A percentile compares a stretch with the other conserved stretches of the same genome.
phyloP scores from a whole-genome alignment of 1,139 yeast genomes.

The Saccharomycopsis hybrid region DNA sequence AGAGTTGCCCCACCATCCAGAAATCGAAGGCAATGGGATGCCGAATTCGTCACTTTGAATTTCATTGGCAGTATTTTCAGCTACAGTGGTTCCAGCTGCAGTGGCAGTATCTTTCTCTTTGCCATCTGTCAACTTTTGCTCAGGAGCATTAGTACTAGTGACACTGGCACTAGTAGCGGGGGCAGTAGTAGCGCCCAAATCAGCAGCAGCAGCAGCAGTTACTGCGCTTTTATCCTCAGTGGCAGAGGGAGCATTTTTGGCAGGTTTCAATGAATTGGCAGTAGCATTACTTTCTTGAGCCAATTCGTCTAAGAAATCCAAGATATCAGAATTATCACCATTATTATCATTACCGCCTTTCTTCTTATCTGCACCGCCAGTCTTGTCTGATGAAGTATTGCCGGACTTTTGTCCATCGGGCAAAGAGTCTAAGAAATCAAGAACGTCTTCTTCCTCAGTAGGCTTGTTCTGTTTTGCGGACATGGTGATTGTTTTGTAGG shows the following conservation, averaged over 20 bases:
- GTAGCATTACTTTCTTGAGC: conserved; percentile 35
- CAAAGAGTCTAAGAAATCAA: conserved; percentile 82
- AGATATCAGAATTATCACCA: conserved; percentile 69
- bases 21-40: conserved; percentile 54
- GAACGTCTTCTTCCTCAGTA: conserved; percentile 78
- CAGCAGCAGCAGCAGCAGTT: background rate
- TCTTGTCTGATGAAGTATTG: background rate
- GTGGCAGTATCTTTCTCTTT: no score
- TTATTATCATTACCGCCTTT: conserved; percentile 22
- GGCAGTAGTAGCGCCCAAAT: background rate
- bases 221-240: conserved; percentile 21
- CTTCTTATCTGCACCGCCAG: no score
- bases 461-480: conserved; percentile 24
- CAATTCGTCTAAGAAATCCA: conserved; percentile 83
- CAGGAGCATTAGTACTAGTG: background rate
- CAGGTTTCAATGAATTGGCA: conserved; percentile 15
- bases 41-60: conserved; percentile 3
- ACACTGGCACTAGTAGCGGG: background rate
- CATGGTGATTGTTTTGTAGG: no score
- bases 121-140: background rate
- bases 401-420: conserved; percentile 51
- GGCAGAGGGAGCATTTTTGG: conserved; percentile 14
- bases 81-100: conserved; percentile 9
- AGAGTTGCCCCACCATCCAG: conserved; percentile 76
- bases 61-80: conserved; percentile 17